Conservation (phyloP, 1,284 basidiomycete species). For the Moesziomyces sp. region DNA sequence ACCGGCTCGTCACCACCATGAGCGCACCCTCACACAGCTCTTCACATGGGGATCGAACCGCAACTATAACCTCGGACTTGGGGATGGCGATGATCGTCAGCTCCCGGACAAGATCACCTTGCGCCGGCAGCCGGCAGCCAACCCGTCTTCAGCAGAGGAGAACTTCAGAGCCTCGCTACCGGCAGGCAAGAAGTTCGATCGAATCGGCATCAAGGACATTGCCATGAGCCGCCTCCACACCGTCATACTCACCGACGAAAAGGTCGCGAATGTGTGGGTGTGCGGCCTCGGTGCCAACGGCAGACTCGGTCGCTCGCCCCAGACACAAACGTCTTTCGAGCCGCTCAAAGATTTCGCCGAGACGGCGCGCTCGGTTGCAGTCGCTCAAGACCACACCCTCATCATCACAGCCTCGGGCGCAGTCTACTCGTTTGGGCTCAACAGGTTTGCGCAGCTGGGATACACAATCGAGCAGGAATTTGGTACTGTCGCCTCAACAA, state of each 20-base stretch:
- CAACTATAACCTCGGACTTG: constrained; percentile 76
- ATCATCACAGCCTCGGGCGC: constrained; percentile 83
- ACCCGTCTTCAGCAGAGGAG: constrained; percentile 14
- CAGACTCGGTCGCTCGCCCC: constrained; percentile 77
- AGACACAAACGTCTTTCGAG: constrained; percentile 80
- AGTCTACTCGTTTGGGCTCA: constrained; percentile 89
- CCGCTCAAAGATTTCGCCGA: constrained; percentile 75
- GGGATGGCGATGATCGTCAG: constrained; percentile 81
- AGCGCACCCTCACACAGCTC: constrained; percentile 71
- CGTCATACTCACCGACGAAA: constrained; percentile 60
- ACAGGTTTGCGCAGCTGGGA: constrained; percentile 78
- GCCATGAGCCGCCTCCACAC: constrained; percentile 63
- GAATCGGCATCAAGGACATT: constrained; percentile 56
- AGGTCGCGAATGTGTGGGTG: constrained; percentile 62
- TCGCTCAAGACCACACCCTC: constrained; percentile 94
- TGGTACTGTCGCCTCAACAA: constrained; percentile 45
- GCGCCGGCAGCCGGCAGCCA: constrained; percentile 37
- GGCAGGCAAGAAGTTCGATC: constrained; percentile 57
- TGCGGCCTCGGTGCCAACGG: constrained; percentile 61
- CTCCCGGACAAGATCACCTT: constrained; percentile 83
- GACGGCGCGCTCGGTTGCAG: constrained; percentile 74
- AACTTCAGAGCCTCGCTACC: constrained; percentile 21
- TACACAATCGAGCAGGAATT: constrained; percentile 78
- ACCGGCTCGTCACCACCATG: constrained; percentile 18
- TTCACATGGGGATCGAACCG: constrained; percentile 92